Evolutionary conservation across 768 basidiomycete genomes (phyloP).

Genomic region (Leccinum uliginosum): DNA sequence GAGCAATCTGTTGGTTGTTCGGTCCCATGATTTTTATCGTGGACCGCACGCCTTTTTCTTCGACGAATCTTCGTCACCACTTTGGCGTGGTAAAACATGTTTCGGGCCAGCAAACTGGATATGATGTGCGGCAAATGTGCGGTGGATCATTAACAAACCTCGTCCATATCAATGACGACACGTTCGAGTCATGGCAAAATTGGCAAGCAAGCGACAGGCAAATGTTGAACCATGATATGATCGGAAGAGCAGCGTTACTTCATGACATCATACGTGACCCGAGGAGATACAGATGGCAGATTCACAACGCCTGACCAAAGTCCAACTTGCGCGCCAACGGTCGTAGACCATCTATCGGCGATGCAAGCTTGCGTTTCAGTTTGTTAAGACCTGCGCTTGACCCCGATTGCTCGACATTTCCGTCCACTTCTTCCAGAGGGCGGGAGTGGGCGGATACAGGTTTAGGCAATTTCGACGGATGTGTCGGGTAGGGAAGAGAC

Average conservation of each 20-base stretch:
- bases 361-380: conserved; percentile 68
- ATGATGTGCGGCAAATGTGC: no score
- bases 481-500: conserved; percentile 80
- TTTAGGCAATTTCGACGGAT: conserved; percentile 88
- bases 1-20: not conserved
- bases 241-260: not conserved
- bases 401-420: conserved; percentile 54
- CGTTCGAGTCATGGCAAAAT: not conserved
- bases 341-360: conserved; percentile 46
- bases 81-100: not conserved
- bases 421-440: conserved; percentile 75
- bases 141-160: not conserved
- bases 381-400: conserved; percentile 50
- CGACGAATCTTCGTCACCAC: no score
- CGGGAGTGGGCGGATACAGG: conserved; percentile 42
- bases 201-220: not conserved
- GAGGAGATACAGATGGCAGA: not conserved
- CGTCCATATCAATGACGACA: not conserved
- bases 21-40: no score
- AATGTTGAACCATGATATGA: not conserved
- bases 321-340: conserved; percentile 70
- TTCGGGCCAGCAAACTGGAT: not conserved
- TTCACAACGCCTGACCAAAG: conserved; percentile 45
- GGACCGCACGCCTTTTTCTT: not conserved
- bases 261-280: not conserved